These are phyloP conservation scores for Leucosporidium yakuticum DNA, from an alignment of 768 basidiomycete genomes.

Conservation along the genomic window DNA sequence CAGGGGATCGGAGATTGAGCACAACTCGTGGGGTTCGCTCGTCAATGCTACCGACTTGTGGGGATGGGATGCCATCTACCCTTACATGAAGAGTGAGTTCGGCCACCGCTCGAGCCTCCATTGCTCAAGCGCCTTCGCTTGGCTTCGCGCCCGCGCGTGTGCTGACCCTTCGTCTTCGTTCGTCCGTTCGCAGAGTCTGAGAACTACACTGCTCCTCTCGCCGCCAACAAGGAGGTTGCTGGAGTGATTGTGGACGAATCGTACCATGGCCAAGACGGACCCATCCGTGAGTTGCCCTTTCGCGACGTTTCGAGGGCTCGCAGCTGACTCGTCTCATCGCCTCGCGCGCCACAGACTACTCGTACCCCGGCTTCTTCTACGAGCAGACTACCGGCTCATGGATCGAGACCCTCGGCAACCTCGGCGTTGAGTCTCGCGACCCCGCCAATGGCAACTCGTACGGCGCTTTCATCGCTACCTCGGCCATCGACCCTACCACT, in stretches of 20 bases:
- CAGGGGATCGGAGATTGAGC: conserved; percentile 30
- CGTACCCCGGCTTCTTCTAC: conserved; percentile 35
- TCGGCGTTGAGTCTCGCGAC: conserved; percentile 33
- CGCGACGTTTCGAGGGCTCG: neutral
- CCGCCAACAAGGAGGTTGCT: conserved; percentile 34
- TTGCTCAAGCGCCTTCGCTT: neutral
- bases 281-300: conserved; percentile 20
- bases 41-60: conserved; percentile 21
- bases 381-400: conserved; percentile 28
- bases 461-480: conserved; percentile 42
- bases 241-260: conserved; percentile 41
- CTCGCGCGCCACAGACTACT: conserved; percentile 16
- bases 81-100: conserved; percentile 5
- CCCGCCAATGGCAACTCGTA: conserved; percentile 32
- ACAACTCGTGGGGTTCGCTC: conserved; percentile 38
- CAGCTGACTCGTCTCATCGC: neutral
- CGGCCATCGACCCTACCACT: conserved; percentile 42
- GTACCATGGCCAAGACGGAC: conserved; percentile 40
- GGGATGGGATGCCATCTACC: conserved; percentile 38
- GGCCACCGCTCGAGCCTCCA: neutral
- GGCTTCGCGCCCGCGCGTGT: too few relatives aligned
- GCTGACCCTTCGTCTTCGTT: neutral
- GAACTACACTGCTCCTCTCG: conserved; percentile 44
- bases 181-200: conserved; percentile 40
- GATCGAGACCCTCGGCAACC: conserved; percentile 35